These are phyloP conservation scores for Oryza brachyantha DNA, from an alignment of 176 grass and related monocot genomes.

Conservation along the genomic window DNA sequence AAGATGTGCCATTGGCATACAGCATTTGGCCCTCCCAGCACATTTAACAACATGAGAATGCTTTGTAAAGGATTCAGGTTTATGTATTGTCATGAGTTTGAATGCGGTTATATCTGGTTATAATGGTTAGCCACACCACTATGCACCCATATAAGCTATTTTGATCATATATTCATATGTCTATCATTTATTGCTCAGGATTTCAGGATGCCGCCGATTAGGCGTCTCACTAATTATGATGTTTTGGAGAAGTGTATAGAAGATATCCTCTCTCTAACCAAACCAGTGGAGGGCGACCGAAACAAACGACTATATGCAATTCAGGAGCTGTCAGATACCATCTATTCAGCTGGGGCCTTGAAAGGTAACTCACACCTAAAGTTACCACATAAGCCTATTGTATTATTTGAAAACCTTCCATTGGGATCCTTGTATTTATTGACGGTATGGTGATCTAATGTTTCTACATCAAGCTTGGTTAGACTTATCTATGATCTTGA, in stretches of 20 bases:
- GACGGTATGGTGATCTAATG: too few species aligned
- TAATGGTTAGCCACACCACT: neutral
- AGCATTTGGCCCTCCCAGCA: too few species aligned
- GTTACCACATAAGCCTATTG: neutral
- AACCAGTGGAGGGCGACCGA: constrained; percentile 60
- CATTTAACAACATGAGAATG: too few species aligned
- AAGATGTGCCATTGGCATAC: too few species aligned
- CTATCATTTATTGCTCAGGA: constrained; percentile 20
- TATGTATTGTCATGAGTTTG: too few species aligned
- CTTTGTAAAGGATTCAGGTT: too few species aligned
- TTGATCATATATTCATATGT: constrained; percentile 2
- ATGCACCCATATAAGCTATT: neutral
- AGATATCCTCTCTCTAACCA: constrained; percentile 66
- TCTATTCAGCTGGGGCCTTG: constrained; percentile 39
- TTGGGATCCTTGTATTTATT: too few species aligned
- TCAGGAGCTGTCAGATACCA: constrained; percentile 49
- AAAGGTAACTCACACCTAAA: constrained; percentile 35
- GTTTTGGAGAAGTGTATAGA: constrained; percentile 48
- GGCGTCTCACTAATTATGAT: neutral
- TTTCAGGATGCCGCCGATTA: constrained; percentile 33
- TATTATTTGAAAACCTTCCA: neutral
- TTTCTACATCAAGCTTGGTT: neutral
- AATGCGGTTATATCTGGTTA: too few species aligned
- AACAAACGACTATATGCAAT: constrained; percentile 44
- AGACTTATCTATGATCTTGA: too few species aligned